A percentile compares a stretch with the other conserved stretches of the same genome.
Evolutionary conservation across 352 stramenopile genomes (phyloP).

Genomic region (Peronospora destructor): DNA sequence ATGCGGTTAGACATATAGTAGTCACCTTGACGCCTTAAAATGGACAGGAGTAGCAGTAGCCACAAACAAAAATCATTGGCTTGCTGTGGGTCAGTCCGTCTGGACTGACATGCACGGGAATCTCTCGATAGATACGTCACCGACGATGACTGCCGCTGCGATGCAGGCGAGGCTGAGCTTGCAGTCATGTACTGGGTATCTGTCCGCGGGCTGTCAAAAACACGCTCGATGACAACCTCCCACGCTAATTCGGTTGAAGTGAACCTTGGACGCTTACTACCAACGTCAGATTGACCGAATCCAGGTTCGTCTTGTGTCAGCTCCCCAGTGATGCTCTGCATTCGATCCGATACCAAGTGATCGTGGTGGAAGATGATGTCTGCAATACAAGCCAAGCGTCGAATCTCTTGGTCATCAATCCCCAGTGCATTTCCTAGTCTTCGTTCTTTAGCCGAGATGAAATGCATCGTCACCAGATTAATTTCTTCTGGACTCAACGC

Average conservation of each 20-base stretch:
- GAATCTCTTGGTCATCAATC: conserved; percentile 38
- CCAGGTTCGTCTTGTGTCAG: conserved; percentile 15
- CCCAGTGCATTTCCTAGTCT: conserved; percentile 25
- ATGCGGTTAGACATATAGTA: conserved; percentile 51
- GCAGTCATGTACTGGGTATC: conserved; percentile 20
- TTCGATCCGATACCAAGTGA: conserved; percentile 29
- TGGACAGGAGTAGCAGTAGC: conserved; percentile 41
- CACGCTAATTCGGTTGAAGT: conserved; percentile 29
- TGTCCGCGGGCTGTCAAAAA: conserved; percentile 26
- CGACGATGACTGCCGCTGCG: conserved; percentile 20
- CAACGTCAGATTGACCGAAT: conserved; percentile 16
- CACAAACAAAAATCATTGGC: conserved; percentile 32
- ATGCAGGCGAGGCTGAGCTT: conserved; percentile 19
- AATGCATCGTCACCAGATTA: conserved; percentile 35
- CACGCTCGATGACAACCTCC: conserved; percentile 39
- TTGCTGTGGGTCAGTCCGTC: conserved; percentile 26
- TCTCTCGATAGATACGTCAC: conserved; percentile 25
- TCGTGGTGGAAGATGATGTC: conserved; percentile 59
- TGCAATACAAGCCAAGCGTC: conserved; percentile 42
- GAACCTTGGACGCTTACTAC: conserved; percentile 26
- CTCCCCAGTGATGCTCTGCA: conserved; percentile 7
- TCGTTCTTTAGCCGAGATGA: conserved; percentile 28
- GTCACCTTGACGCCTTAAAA: conserved; percentile 42
- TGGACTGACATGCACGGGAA: conserved; percentile 9
- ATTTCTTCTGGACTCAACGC: conserved; percentile 42